Evolutionary conservation across 345 rosid species (phyloP).

Genomic region (Turritis glabra): DNA sequence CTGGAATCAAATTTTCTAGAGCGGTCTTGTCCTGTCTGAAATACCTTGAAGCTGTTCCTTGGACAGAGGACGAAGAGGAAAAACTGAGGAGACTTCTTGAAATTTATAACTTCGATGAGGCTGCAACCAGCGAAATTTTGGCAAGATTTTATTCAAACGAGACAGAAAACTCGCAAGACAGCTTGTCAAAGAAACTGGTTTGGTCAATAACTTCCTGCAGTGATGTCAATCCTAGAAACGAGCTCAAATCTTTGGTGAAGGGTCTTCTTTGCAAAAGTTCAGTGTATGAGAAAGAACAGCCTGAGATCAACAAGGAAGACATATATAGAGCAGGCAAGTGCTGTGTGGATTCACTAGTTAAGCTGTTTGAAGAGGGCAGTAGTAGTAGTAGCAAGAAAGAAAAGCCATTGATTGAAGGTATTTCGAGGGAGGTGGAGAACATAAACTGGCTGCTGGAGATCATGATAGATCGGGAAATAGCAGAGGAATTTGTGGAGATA

Average conservation of each 20-base stretch:
- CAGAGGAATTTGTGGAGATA: constrained; percentile 76
- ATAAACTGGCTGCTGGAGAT: constrained; percentile 84
- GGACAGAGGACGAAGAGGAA: constrained; percentile 98
- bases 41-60: constrained; percentile 91
- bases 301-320: constrained; percentile 69
- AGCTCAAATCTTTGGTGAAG: constrained; percentile 74
- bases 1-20: constrained; percentile 64
- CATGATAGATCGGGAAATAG: constrained; percentile 76
- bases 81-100: constrained; percentile 63
- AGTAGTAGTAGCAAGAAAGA: constrained; percentile 34
- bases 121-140: constrained; percentile 59
- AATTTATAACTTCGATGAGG: constrained; percentile 56
- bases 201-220: constrained; percentile 65
- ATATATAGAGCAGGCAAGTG: constrained; percentile 56
- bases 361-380: constrained; percentile 62
- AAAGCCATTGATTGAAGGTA: constrained; percentile 66
- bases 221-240: constrained; percentile 74
- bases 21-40: constrained; percentile 72
- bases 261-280: constrained; percentile 87
- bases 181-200: constrained; percentile 67
- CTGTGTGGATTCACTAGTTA: constrained; percentile 54
- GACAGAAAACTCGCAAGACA: constrained; percentile 47
- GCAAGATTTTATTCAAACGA: constrained; percentile 55
- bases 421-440: constrained; percentile 83
- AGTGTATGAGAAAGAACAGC: constrained; percentile 81